Base-by-base conservation (phyloP, 148 eudicot species). In the Tetragonia tetragonoides region DNA sequence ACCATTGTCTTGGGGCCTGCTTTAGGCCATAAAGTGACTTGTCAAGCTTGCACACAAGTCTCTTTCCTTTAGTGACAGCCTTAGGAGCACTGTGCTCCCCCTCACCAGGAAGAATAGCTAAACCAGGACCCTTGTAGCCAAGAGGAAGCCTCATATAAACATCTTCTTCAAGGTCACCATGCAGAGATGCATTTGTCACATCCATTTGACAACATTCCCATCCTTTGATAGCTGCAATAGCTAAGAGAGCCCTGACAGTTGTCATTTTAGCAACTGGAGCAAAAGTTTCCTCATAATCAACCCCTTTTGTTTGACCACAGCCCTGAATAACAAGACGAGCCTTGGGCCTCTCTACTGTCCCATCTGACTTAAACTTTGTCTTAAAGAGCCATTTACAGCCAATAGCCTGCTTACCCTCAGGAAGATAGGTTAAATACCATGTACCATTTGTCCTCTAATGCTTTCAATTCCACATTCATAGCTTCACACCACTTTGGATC, bases 241-340 rank as follows among this genome's bases (percentile, higher is more conserved):
- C 59, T 5, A 54, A 10, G 3, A 54, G 16, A 3, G 70, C 18
- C n/a, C 70, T 18, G 0, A 51, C 74, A 47, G 60, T 70, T 1
- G 74, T 14, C 39, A 70, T 21, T 5, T 70, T 70, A 1, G 74
- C 74, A 7, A 62, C 66, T 21, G 66, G 66, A 10, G 66, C 66
- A 23, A 62, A 62, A 3, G 28, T 62, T 10, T 62, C 66, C 10
- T 21, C 34, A 62, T 21, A 62, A 62, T 62, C 66, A 2, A 62
- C 14, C 9, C 66, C 66, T 21, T 21, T 5, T 10, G 4, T 21
- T n/a, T 62, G 66, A n/a, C 66, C 18, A 28, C 66, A 62, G 1
- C 66, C 66, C 7, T 21, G 66, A n/a, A 62, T 23, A 5, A 62
- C 66, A 37, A 62, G 23, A 9, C 66, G 7, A 2, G 66, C 66